Base-by-base conservation (phyloP, 2,329 filamentous ascomycete genomes). In the Sporothrix humicola region DNA sequence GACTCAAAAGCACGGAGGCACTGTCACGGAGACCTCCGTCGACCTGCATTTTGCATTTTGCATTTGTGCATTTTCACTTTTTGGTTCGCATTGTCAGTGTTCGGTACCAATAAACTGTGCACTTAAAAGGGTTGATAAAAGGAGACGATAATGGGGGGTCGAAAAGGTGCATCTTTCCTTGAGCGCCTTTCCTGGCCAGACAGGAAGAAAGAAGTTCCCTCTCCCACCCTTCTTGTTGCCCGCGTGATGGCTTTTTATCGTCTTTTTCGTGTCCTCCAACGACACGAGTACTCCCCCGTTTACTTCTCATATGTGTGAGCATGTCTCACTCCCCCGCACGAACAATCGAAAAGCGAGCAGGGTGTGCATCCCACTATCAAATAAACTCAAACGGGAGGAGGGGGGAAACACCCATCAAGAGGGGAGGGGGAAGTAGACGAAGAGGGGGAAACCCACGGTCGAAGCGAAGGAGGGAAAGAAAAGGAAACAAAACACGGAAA, bases 311-410 rank as follows among this genome's bases (percentile, higher is more conserved):
- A 4, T 13, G 42, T 44, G 59, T 46, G 42, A 15, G 37, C 37
- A 44, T 63, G 59, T 44, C n/a, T 63, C 17, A 6, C 2, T 23
- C 59, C 59, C 37, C 59, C 37, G 59, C 59, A 63, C 59, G 10
- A 20, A 20, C 6, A 56, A 52, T n/a, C 48, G 48, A 13, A 6
- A 7, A 23, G 23, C 52, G 17, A 17, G 2, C 23, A 59, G 52
- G 59, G 59, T 31, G 59, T 44, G 61, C 61, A 66, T 66, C 65
- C 46, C 20, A 71, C 68, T 23, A 46, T 70, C 50, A 71, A 71
- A 59, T 59, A 71, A 8, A 50, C 69, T 61, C n/a, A n/a, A 69
- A 8, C 31, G 4, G 20, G 23, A 26, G 48, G 42, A 17, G 63
- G 20, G 42, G n/a, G 17, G 5, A 37, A 3, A 7, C 31, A 37